Evolutionary conservation across 176 grass and related monocot species (phyloP), one percentile per base, ranked within the genome.

Genomic region (Oryza brachyantha): DNA sequence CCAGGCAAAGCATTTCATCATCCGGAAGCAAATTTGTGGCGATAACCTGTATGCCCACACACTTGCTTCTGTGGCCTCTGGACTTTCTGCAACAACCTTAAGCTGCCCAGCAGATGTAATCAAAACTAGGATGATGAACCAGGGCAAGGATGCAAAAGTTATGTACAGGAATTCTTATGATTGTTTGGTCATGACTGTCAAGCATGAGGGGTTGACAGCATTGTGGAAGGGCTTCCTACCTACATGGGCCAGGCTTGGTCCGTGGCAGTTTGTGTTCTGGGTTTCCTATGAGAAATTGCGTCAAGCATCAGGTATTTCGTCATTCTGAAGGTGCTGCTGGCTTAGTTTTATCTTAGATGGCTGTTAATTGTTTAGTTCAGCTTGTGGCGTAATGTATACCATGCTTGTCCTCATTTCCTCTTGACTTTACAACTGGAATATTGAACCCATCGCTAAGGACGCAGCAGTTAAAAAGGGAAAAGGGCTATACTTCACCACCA

Each of bases 231-330:
- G 93, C 21, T 93, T 97, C 45, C 88, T 97, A 28, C 88, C 88
- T 29, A 97, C 93, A 54, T 97, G 90, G 93, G 88, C 86, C 8
- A 90, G 93, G 79, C 88, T 97, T 46, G 93, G 93, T 8, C 93
- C 93, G 6, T 97, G 90, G 88, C 93, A 93, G 38, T 93, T 97
- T 89, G 90, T 91, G 26, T 97, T 97, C 68, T 97, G 93, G 93
- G 88, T 97, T 87, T 93, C 90, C 32, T 97, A 91, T 5, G 88
- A 97, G 63, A 91, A 89, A 66, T 50, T 97, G 50, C 67, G 93
- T 50, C 76, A 77, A 75, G 61, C 41, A 17, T 86, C 84, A 68
- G 93, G 93, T 66, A 83, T 97, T 78, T 89, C 93, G 3, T 93
- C 93, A 32, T 97, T 97, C 48, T 91, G 78, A 93, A 75, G 71